Base-by-base conservation (phyloP, 2,329 filamentous ascomycete species). In the Penicillium sp. region DNA sequence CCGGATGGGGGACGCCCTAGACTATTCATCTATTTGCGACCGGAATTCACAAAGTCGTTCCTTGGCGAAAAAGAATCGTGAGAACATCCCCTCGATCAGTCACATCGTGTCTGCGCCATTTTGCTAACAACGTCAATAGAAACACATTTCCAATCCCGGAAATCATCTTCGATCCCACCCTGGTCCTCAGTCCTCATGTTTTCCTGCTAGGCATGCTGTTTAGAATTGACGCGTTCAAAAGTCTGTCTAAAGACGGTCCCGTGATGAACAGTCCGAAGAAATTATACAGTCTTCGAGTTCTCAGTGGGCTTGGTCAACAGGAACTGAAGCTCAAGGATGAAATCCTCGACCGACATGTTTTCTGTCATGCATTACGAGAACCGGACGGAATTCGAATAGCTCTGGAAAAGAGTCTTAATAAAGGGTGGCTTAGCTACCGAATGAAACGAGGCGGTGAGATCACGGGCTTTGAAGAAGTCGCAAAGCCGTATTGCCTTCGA, bases 171-270 rank as follows among this genome's bases (percentile, higher is more conserved):
- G 27, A 69, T 66, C 65, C 55, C 2, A 73, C 63, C 6, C 61
- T 77, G 14, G 59, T 74, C 9, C 67, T 77, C 20, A 77, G 68
- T 57, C 66, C 61, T 5, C 60, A 77, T 58, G 50, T 72, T 15
- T 70, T 68, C 49, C 63, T 76, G 31, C 54, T 74, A 9, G 63
- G 67, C 22, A 66, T 76, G 48, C 67, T 75, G 12, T 74, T 74
- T 47, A 52, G 61, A 23, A 63, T 71, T 53, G 14, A 59, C 20
- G 69, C 55, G 18, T 76, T 75, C 44, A 68, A 70, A 55, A 67
- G 51, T 37, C 40, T 62, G 5, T 62, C 59, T 2, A 58, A 33
- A 1, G 42, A 56, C 14, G 52, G 61, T 7, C 67, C 64, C 12
- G 64, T 69, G 41, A 27, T 76, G 48, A 65, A 69, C 51, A 70